phyloP scores from a whole-genome alignment of 768 basidiomycete genomes.

The Boletus rex-veris region DNA sequence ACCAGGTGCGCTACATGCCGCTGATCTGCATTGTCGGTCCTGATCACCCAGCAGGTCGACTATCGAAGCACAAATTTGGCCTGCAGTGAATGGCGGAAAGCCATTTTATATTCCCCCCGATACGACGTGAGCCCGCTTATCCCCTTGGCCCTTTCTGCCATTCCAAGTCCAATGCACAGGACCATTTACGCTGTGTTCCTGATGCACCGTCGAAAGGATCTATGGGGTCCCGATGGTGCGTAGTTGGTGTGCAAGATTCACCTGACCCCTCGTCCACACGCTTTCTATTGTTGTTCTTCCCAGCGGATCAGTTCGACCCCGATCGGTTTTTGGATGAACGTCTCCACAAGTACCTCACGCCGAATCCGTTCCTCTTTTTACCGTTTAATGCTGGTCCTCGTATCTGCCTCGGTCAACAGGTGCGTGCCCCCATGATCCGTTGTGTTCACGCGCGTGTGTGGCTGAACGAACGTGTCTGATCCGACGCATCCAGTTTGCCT shows the following conservation, averaged over 20 bases:
- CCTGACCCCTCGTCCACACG: too few species aligned
- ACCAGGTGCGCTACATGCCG: constrained; percentile 12
- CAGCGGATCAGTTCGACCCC: constrained; percentile 50
- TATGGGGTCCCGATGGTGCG: constrained; percentile 39
- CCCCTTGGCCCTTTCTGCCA: not conserved
- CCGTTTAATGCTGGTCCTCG: constrained; percentile 69
- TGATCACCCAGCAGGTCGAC: constrained; percentile 13
- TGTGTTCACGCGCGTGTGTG: too few species aligned
- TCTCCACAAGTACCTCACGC: constrained; percentile 46
- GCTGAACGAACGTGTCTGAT: not conserved
- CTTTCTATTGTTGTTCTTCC: not conserved
- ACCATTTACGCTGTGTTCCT: constrained; percentile 23
- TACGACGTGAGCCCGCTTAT: constrained; percentile 18
- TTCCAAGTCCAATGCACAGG: constrained; percentile 5
- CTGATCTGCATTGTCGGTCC: not conserved
- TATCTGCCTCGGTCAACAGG: constrained; percentile 56
- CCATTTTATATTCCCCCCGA: constrained; percentile 52
- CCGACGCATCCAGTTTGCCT: constrained; percentile 40
- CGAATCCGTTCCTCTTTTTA: constrained; percentile 66
- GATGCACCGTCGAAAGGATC: constrained; percentile 38
- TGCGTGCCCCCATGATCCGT: not conserved
- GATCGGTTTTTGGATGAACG: constrained; percentile 62
- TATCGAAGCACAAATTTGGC: constrained; percentile 19
- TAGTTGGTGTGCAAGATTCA: not conserved
- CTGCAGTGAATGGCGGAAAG: constrained; percentile 31